Base-by-base conservation (phyloP, 495 filamentous ascomycete genomes). In the Lophiostoma macrostomum region DNA sequence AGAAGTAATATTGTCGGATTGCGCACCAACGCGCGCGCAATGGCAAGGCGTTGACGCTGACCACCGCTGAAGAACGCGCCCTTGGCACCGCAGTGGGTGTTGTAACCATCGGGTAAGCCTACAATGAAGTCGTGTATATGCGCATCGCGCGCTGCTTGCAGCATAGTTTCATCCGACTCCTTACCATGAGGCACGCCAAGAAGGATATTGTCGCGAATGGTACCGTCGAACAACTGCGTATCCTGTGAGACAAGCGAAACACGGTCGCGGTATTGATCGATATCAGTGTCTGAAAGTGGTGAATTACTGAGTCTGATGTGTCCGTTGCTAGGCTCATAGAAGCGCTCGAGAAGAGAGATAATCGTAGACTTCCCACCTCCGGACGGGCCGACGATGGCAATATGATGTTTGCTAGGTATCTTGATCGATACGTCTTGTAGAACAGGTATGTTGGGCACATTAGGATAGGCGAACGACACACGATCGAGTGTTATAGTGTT, bases 81-180 rank as follows among this genome's bases (percentile, higher is more conserved):
- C 48, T 72, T 71, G 27, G 32, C 39, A 16, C 69, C 69, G 11
- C 95, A 76, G 0, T 78, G 58, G 0, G 91, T 95, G 30, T 76
- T 68, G 67, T 95, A 95, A 6, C 87, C 87, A 29, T 51, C 56
- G 75, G 51, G 51, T 1, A 54, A 24, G 16, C 1, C 2, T 1
- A n/a, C 18, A 67, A 95, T 90, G 67, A 93, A 94, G 60, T 91
- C 87, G 67, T 90, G 87, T 60, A 94, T 94, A 63, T 94, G 93
- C 32, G 90, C 90, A 62, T 90, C 84, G 53, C 81, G 83, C 72
- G 87, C 91, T 14, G 86, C 88, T 58, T 83, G 76, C 38, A 83
- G 73, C 27, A 94, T 75, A 5, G 75, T 73, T 23, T 81, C 83
- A 36, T 93, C 87, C 3, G 80, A 68, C 18, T 86, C 77, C 28